Evolutionary conservation across 805 yeast genomes (phyloP).

Genomic region (Wickerhamomyces ciferrii): DNA sequence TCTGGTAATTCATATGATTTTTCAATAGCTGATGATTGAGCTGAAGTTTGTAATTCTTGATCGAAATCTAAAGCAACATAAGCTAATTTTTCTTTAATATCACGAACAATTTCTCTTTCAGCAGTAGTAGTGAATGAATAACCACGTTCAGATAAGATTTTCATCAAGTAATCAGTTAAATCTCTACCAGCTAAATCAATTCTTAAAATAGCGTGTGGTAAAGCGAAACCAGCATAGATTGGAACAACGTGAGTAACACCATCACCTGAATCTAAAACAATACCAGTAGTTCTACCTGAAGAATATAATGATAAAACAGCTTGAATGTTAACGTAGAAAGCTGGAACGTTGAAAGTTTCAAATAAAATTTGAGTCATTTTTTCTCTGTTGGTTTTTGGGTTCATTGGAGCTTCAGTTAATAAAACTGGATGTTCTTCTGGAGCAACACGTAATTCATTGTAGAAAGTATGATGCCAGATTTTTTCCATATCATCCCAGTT

Average conservation of each 20-base stretch:
- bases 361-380: constrained; percentile 99
- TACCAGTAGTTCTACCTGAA: constrained; percentile 99
- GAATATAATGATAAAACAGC: constrained; percentile 98
- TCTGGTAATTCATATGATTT: constrained; percentile 99
- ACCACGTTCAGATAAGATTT: constrained; percentile 97
- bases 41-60: constrained; percentile 99
- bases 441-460: constrained; percentile 99
- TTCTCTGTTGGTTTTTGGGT: constrained; percentile 99
- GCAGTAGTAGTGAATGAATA: constrained; percentile 98
- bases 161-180: constrained; percentile 98
- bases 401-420: constrained; percentile 99
- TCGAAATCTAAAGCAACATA: constrained; percentile 98
- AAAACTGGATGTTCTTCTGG: constrained; percentile 99
- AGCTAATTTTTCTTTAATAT: constrained; percentile 96
- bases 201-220: constrained; percentile 98
- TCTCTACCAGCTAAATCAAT: constrained; percentile 99
- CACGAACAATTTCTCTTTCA: constrained; percentile 91
- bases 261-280: constrained; percentile 98
- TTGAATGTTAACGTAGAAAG: constrained; percentile 97
- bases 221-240: constrained; percentile 98
- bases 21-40: constrained; percentile 97
- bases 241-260: constrained; percentile 99
- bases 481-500: constrained; percentile 99
- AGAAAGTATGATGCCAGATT: constrained; percentile 99
- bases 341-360: constrained; percentile 99